phyloP scores from a whole-genome alignment of 164 flowering plant genomes.

The Warburgia ugandensis region DNA sequence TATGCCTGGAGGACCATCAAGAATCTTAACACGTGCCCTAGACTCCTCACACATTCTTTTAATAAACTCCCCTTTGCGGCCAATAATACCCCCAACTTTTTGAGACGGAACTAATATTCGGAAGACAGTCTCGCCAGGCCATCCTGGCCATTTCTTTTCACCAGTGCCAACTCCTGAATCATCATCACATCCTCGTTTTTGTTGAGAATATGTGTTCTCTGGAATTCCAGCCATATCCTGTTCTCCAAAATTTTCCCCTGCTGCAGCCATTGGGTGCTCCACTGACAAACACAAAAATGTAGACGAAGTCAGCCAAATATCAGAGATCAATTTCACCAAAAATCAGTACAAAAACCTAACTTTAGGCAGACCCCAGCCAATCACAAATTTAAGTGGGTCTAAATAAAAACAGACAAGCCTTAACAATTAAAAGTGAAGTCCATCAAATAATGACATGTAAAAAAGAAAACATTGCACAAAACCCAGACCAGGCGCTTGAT shows the following conservation, averaged over 20 bases:
- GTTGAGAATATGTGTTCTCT: slow-evolving; percentile 11
- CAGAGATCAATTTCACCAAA: too few relatives aligned
- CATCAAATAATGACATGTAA: too few relatives aligned
- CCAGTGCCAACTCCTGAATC: slow-evolving; percentile 28
- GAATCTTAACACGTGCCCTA: slow-evolving; percentile 85
- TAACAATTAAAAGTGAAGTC: too few relatives aligned
- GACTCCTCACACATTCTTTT: slow-evolving; percentile 91
- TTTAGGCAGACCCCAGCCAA: too few relatives aligned
- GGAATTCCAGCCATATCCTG: slow-evolving; percentile 10
- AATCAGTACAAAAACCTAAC: too few relatives aligned
- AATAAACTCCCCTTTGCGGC: slow-evolving; percentile 92
- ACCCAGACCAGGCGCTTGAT: too few relatives aligned
- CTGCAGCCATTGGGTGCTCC: slow-evolving; percentile 16
- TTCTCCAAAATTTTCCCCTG: slow-evolving; percentile 13
- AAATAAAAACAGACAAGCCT: too few relatives aligned
- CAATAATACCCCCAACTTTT: slow-evolving; percentile 93
- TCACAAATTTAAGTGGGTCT: too few relatives aligned
- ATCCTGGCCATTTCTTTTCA: slow-evolving; percentile 92
- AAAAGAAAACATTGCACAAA: too few relatives aligned
- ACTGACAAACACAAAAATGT: too few relatives aligned
- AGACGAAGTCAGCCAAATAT: too few relatives aligned
- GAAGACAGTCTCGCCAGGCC: slow-evolving; percentile 97
- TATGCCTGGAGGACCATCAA: slow-evolving; percentile 92
- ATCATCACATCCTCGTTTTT: slow-evolving; percentile 16
- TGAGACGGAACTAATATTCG: slow-evolving; percentile 88